phyloP scores from a whole-genome alignment of 2,329 filamentous ascomycete genomes.

The Phialemonium atrogriseum region DNA sequence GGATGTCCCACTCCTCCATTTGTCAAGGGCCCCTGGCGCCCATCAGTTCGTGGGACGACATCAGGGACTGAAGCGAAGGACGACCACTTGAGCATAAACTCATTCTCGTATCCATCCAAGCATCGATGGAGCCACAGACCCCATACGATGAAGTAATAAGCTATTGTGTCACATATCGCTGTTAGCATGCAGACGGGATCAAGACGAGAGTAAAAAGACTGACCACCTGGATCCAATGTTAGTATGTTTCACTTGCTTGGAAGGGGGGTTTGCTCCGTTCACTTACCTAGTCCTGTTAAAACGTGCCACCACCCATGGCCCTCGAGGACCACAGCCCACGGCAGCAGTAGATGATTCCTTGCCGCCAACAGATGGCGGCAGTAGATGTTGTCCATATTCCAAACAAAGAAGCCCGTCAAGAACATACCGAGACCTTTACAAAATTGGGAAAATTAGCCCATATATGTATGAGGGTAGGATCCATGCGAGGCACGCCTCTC shows the following conservation, averaged over 20 bases:
- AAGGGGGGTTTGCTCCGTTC: constrained; percentile 3
- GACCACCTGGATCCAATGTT: constrained; percentile 17
- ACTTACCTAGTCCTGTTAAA: constrained; percentile 64
- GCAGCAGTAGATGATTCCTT: constrained; percentile 62
- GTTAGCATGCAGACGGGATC: too few relatives aligned
- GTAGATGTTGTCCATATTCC: constrained; percentile 72
- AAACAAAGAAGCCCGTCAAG: constrained; percentile 65
- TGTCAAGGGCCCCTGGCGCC: too few relatives aligned
- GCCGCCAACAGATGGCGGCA: constrained; percentile 57
- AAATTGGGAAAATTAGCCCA: neutral
- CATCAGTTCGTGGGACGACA: constrained; percentile 25
- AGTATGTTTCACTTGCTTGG: constrained; percentile 5
- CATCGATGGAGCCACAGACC: constrained; percentile 74
- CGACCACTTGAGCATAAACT: constrained; percentile 65
- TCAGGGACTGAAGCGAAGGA: constrained; percentile 46
- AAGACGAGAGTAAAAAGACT: constrained; percentile 4
- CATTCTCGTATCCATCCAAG: constrained; percentile 62
- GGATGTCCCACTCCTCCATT: neutral
- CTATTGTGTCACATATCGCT: too few relatives aligned
- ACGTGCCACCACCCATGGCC: constrained; percentile 60
- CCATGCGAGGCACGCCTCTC: too few relatives aligned
- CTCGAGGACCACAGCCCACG: constrained; percentile 67
- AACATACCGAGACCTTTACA: constrained; percentile 57
- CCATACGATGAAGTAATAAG: constrained; percentile 80
- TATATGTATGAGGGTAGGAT: too few relatives aligned